phyloP scores from a whole-genome alignment of 2,329 filamentous ascomycete genomes.

The Phialophora expanda region DNA sequence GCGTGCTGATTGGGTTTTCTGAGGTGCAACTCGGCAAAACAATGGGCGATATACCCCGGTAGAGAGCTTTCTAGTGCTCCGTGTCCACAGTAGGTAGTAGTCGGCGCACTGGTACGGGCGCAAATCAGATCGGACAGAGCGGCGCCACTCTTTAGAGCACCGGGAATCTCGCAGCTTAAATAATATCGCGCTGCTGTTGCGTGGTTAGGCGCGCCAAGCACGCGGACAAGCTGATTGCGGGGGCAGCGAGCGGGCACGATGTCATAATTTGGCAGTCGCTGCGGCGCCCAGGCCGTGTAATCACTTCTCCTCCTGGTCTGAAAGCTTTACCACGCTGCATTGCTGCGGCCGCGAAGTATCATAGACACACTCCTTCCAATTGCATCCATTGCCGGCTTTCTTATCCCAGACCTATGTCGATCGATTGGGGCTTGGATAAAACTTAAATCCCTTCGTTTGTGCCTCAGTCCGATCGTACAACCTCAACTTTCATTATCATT shows the following conservation, averaged over 20 bases:
- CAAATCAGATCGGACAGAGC: background rate
- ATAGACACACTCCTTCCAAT: conserved; percentile 3
- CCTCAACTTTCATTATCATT: background rate
- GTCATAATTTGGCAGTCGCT: background rate
- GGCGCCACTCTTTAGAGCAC: background rate
- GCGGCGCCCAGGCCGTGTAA: background rate
- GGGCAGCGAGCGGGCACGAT: background rate
- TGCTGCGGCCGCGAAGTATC: background rate
- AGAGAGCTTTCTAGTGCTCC: background rate
- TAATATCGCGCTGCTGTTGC: background rate
- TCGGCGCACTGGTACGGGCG: background rate
- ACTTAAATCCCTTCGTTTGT: background rate
- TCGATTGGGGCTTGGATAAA: background rate
- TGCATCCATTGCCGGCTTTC: background rate
- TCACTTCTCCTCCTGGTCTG: background rate
- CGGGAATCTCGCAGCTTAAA: background rate
- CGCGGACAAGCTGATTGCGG: background rate
- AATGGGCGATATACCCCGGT: background rate
- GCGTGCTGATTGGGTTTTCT: background rate
- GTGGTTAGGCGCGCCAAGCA: background rate
- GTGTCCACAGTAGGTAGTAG: no score
- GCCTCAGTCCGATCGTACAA: conserved; percentile 3
- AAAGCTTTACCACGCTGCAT: background rate
- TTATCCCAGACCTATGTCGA: background rate
- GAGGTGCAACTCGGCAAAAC: background rate